Base-by-base conservation (phyloP, 176 grass and related monocot species). In the Hyparrhenia diplandra region DNA sequence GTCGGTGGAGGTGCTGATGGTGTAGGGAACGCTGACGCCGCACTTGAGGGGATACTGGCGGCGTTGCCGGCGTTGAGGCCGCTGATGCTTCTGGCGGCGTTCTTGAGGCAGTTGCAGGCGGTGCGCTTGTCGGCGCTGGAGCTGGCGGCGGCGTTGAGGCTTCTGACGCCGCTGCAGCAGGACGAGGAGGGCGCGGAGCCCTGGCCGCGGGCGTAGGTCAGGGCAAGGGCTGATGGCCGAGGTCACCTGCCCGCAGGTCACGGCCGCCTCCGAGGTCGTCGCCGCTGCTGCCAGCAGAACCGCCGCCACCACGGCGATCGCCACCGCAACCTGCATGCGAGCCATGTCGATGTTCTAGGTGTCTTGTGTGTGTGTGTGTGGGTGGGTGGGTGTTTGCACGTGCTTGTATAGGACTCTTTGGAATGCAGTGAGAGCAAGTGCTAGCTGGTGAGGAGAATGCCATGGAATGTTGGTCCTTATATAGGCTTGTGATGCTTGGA, bases 71-170 rank as follows among this genome's bases (percentile, higher is more conserved):
- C 1, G 13, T 87, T 90, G 73, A 93, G 32, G 16, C 77, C 71
- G 36, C 34, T 32, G 18, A 77, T 20, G 1, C 43, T 2, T 3
- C 4, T 0, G 8, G 88, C 91, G 20, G 46, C 25, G 23, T 0
- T 5, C 54, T 92, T 93, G 49, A 93, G 77, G 78, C 91, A 93
- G 58, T 20, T 70, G 78, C 91, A 87, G 12, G 84, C 81, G 11
- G 77, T 0, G 42, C 66, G 91, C 2, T 60, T 39, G 57, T 93
- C 91, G 20, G 67, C 20, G 24, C 75, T 32, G 39, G 25, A 71
- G 1, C 7, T 23, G 4, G 87, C 90, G 40, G 30, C 24, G 83
- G 1, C 0, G 37, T 59, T 86, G 49, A 92, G 74, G 63, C 1
- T 41, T 75, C 21, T 60, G 30, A 92, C 80, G 10, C 90, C 83